Base-by-base conservation (phyloP, 495 filamentous ascomycete genomes). In the Podospora sp. region DNA sequence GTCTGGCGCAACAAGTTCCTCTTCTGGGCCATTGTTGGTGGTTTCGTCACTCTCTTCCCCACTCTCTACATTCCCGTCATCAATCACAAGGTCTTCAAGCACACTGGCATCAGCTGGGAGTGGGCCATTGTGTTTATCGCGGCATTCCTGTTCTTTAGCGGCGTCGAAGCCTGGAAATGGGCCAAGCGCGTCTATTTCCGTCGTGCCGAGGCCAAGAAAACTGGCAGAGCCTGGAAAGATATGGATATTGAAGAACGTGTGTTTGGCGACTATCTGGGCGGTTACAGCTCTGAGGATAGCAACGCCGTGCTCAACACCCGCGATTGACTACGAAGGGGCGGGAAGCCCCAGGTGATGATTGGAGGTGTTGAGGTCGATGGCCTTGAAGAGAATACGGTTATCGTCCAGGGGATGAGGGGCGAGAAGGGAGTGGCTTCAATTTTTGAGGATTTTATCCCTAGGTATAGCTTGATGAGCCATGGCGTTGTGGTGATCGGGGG, bases 1-100 rank as follows among this genome's bases (percentile, higher is more conserved):
- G 73, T 92, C 33, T 92, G 89, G 84, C 77, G 82, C 14, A 93
- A 93, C 76, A 79, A 83, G 29, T 92, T 93, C 69, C 77, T 93
- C 21, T 92, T 93, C 82, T 92, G 85, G 86, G 84, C 89, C 27
- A 86, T 93, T 24, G 75, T 91, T 14, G 79, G 86, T 12, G 91
- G 89, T 0, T 89, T 90, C 63, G 65, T 90, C 11, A 85, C 87
- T 62, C 83, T 91, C 0, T 92, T 92, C 68, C 89, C 90, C 0
- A 85, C 88, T 0, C 82, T 93, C 0, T 92, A 93, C 70, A 89
- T 93, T 22, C 91, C 91, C 0, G 86, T 84, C 1, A 77, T 93
- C 33, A 92, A 92, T 73, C 78, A 77, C 0, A 73, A 77, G 0
- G 90, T 93, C 1, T 93, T 93, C 79, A 92, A 91, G 74, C 91